phyloP scores from a whole-genome alignment of 129 eudicot genomes.

The Gnaphalium uliginosum region DNA sequence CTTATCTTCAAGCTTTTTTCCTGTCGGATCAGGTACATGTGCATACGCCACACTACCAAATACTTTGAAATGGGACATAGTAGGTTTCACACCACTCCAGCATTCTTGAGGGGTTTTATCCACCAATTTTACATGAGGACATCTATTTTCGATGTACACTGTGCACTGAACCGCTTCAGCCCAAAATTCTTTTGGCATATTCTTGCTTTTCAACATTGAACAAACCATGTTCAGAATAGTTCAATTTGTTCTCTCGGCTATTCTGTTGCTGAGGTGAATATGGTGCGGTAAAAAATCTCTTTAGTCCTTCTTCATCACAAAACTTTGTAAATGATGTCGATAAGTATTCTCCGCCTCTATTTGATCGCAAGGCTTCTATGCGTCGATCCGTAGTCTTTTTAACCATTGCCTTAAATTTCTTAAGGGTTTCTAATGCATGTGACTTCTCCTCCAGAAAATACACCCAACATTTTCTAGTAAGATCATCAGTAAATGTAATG shows the following conservation, averaged over 20 bases:
- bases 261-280: conserved; percentile 1
- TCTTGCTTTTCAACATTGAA: conserved; percentile 2
- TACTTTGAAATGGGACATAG: conserved; percentile 2
- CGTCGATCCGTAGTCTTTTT: neutral
- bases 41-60: conserved; percentile 18
- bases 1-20: neutral
- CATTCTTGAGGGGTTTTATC: conserved; percentile 14
- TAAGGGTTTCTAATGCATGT: no score
- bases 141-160: conserved; percentile 4
- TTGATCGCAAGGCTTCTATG: neutral
- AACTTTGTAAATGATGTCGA: neutral
- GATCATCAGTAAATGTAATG: no score
- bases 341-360: neutral
- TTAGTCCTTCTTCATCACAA: neutral
- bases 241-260: neutral
- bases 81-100: conserved; percentile 15
- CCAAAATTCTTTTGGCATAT: conserved; percentile 15
- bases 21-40: neutral
- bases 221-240: conserved; percentile 5
- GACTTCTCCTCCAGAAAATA: no score
- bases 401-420: conserved; percentile 7
- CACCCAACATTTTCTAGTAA: no score
- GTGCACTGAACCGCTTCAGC: neutral
- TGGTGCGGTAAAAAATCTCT: neutral
- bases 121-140: neutral